Evolutionary conservation across 2,329 filamentous ascomycete genomes (phyloP), one percentile per base, ranked within the genome.

Genomic region (Rhynchosporium secalis): DNA sequence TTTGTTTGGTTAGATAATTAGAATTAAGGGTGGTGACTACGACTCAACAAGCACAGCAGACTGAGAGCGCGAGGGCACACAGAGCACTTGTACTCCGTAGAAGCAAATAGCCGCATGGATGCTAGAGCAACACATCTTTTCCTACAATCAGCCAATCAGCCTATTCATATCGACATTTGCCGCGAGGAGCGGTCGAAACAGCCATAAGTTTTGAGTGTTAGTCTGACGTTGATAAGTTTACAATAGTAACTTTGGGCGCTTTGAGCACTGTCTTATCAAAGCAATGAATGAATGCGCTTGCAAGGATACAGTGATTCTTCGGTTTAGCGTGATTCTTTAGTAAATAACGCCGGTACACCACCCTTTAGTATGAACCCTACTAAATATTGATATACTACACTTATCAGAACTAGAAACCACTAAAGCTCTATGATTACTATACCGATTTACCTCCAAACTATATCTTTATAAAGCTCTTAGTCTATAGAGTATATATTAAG

Each of bases 21-120:
- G 8, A 15, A 41, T 12, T 40, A n/a, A 29, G 26, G 43, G 61
- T 63, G 61, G 60, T 52, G 61, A 56, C 49, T 38, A 59, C 41
- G 61, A 62, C 13, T 46, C n/a, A n/a, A 26, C 36, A 8, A 6
- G 26, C 12, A 36, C 20, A 29, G 52, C 36, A 29, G 36, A 56
- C 52, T 10, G 38, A 3, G 20, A 43, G n/a, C 36, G 40, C 8
- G 10, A 7, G 6, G 29, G 20, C 43, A 33, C 52, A 29, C 20
- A 20, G 20, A 20, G 20, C 20, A 20, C 20, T 20, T 20, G 20
- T 20, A 20, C 20, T 31, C 38, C 52, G 26, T 38, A 56, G 52
- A 43, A 38, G 52, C 52, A 56, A 56, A 56, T 26, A 13, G 4
- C 38, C n/a, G 52, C 52, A 43, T 43, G 52, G 26, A 41, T 20